Evolutionary conservation across 352 stramenopile genomes (phyloP).

Genomic region (Phytophthora pseudosyringae): DNA sequence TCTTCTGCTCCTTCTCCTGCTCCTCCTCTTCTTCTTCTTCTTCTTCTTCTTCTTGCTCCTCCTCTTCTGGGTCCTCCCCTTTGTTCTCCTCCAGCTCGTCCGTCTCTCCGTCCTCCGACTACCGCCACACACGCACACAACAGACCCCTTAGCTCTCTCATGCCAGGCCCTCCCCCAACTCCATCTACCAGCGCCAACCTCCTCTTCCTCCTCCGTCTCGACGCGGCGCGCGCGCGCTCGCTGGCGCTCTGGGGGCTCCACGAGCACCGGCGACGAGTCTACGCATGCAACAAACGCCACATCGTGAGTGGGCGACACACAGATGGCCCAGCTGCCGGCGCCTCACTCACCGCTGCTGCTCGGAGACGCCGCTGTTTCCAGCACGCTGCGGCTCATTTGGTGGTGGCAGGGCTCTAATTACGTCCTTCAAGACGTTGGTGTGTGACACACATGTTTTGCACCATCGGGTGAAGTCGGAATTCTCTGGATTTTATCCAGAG

Average conservation of each 20-base stretch:
- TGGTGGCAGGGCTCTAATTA: not conserved
- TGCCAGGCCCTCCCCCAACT: too few relatives aligned
- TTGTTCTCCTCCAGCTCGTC: slow-evolving; percentile 36
- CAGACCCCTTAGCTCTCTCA: too few relatives aligned
- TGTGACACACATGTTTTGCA: too few relatives aligned
- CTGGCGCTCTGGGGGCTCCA: slow-evolving; percentile 16
- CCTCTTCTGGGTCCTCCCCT: slow-evolving; percentile 9
- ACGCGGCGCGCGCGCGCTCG: slow-evolving; percentile 16
- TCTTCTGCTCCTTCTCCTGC: slow-evolving; percentile 2
- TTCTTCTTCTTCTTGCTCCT: not conserved
- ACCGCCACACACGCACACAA: not conserved
- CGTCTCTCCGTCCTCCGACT: slow-evolving; percentile 35
- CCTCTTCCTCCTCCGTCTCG: slow-evolving; percentile 25
- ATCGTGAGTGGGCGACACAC: slow-evolving; percentile 4
- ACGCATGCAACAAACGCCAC: not conserved
- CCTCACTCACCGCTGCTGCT: slow-evolving; percentile 31
- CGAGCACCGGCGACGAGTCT: slow-evolving; percentile 38
- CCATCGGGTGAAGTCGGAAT: too few relatives aligned
- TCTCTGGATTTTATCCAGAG: too few relatives aligned
- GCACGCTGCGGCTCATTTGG: slow-evolving; percentile 32
- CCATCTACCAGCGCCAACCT: slow-evolving; percentile 2
- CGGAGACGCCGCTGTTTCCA: slow-evolving; percentile 32
- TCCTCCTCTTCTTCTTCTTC: not conserved
- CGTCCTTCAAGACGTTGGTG: too few relatives aligned
- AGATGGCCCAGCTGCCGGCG: not conserved